A percentile compares a stretch with the other conserved stretches of the same genome.
phyloP scores from a whole-genome alignment of 1,284 basidiomycete genomes.

The Nidula niveotomentosa region DNA sequence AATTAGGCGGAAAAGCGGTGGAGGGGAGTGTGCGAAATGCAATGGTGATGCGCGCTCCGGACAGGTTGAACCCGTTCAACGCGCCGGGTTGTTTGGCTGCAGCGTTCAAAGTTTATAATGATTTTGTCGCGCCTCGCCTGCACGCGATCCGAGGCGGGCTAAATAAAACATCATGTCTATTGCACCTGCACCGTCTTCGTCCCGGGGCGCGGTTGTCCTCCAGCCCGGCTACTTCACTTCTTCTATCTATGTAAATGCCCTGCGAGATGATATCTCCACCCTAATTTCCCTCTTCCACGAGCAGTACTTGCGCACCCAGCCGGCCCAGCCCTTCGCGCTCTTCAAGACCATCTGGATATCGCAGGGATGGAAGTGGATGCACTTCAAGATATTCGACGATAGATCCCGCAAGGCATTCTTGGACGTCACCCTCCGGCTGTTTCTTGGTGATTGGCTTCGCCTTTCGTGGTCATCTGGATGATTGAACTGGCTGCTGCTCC shows the following conservation, averaged over 20 bases:
- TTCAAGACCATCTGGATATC: conserved; percentile 71
- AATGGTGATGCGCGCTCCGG: too few relatives aligned
- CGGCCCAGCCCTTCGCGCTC: conserved; percentile 52
- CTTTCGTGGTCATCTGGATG: not conserved
- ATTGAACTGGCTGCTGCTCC: conserved; percentile 3
- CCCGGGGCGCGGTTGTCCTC: conserved; percentile 57
- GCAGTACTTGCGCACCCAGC: conserved; percentile 31
- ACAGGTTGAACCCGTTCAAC: too few relatives aligned
- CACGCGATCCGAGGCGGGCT: too few relatives aligned
- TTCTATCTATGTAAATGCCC: conserved; percentile 63
- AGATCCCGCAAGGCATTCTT: conserved; percentile 63
- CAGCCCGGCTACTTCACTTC: conserved; percentile 79
- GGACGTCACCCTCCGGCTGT: conserved; percentile 55
- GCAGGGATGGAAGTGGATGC: conserved; percentile 71
- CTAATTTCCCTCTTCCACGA: conserved; percentile 51
- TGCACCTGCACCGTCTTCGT: conserved; percentile 31
- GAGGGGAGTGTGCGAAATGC: too few relatives aligned
- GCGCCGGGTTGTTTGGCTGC: too few relatives aligned
- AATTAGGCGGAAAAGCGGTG: too few relatives aligned
- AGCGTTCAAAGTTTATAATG: too few relatives aligned
- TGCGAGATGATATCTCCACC: conserved; percentile 59
- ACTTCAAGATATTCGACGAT: conserved; percentile 68
- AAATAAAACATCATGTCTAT: conserved; percentile 18
- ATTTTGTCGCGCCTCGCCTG: too few relatives aligned
- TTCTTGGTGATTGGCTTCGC: conserved; percentile 49